Conservation (phyloP, 2,329 filamentous ascomycete genomes). For the Aspergillus transmontanensis region DNA sequence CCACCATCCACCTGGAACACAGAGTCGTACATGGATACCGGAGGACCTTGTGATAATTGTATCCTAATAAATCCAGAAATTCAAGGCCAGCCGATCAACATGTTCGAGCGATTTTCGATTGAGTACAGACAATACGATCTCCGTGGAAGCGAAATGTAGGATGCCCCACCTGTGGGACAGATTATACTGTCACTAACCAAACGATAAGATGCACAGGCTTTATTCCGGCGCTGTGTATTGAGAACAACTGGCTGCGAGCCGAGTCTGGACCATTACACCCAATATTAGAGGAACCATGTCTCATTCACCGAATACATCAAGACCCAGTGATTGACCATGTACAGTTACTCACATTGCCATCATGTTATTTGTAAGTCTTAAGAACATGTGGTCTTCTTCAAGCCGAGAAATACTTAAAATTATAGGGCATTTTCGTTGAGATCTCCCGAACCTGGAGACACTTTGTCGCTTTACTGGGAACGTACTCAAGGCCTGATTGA, state of each 20-base stretch:
- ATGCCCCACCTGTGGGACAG: neutral
- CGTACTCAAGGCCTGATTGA: neutral
- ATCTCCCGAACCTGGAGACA: neutral
- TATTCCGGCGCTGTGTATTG: neutral
- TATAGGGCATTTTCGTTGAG: neutral
- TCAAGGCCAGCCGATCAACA: neutral
- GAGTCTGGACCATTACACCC: neutral
- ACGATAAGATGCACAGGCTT: neutral
- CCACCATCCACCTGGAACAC: neutral
- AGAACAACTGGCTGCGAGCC: neutral
- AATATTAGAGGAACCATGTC: neutral
- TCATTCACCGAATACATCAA: neutral
- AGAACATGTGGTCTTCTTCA: neutral
- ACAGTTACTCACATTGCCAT: neutral
- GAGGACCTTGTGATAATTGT: neutral
- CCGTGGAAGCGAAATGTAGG: neutral
- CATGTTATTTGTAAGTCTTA: neutral
- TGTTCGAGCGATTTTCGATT: neutral
- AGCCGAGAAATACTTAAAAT: neutral
- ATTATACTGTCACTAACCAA: neutral
- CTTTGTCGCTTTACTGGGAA: neutral
- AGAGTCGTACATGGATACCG: neutral
- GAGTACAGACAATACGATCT: neutral
- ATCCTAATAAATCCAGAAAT: neutral
- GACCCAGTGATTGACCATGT: neutral